phyloP scores from a whole-genome alignment of 495 filamentous ascomycete genomes.

The Annulohypoxylon nitens region DNA sequence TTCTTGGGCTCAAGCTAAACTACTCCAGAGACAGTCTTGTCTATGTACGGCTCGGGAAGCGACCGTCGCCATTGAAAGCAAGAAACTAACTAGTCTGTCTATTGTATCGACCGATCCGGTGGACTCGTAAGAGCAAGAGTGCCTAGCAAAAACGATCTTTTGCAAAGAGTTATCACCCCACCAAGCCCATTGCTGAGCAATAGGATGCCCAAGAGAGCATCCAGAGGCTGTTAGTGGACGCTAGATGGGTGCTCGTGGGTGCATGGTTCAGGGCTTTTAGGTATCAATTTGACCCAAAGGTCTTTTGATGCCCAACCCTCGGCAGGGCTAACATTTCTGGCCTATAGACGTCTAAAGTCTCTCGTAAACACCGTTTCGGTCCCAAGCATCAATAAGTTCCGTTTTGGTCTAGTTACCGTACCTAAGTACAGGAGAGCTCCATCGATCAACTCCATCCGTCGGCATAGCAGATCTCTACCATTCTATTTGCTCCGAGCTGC shows the following conservation, averaged over 20 bases:
- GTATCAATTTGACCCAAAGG: constrained; percentile 50
- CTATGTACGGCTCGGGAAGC: constrained; percentile 37
- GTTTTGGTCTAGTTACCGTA: constrained; percentile 27
- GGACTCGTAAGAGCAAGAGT: constrained; percentile 48
- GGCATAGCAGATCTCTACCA: constrained; percentile 22
- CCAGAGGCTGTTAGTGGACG: constrained; percentile 43
- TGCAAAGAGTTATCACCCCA: constrained; percentile 40
- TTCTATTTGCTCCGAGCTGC: constrained; percentile 31
- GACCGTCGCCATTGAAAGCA: constrained; percentile 42
- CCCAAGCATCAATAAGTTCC: constrained; percentile 36
- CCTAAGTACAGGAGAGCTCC: neutral
- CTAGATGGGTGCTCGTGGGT: constrained; percentile 40
- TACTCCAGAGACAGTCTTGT: constrained; percentile 35
- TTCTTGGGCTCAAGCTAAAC: constrained; percentile 36
- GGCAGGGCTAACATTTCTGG: constrained; percentile 36
- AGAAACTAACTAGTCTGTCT: constrained; percentile 43
- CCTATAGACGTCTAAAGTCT: constrained; percentile 25
- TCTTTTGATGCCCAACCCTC: constrained; percentile 52
- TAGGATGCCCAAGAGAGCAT: constrained; percentile 41
- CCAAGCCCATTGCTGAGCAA: constrained; percentile 43
- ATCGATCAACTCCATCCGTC: constrained; percentile 40
- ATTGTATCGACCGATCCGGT: constrained; percentile 52
- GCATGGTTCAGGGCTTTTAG: constrained; percentile 45
- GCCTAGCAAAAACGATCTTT: constrained; percentile 42
- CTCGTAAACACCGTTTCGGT: constrained; percentile 41